phyloP scores from a whole-genome alignment of 805 yeast genomes.

The Schwanniomyces sp. region DNA sequence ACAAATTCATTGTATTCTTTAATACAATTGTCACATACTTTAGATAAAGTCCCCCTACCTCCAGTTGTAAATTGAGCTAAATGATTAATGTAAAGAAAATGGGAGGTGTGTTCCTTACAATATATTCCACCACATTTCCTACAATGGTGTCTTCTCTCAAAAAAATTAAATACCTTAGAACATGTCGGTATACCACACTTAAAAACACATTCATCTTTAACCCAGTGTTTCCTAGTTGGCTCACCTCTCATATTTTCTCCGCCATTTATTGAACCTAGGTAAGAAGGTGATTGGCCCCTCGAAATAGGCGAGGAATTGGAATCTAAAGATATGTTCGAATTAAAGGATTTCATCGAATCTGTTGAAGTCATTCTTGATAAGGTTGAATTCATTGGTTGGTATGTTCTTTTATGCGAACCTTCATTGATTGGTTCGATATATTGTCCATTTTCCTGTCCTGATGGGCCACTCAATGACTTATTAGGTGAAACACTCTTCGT shows the following conservation, averaged over 20 bases:
- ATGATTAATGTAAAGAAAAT: slow-evolving; percentile 53
- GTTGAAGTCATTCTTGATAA: slow-evolving; percentile 1
- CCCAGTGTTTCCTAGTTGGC: slow-evolving; percentile 70
- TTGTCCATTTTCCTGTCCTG: neutral
- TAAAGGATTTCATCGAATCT: slow-evolving; percentile 29
- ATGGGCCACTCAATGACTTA: neutral
- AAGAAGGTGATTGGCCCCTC: slow-evolving; percentile 7
- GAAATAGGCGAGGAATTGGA: slow-evolving; percentile 12
- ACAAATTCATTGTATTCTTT: slow-evolving; percentile 56
- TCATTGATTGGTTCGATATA: neutral
- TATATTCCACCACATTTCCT: slow-evolving; percentile 82
- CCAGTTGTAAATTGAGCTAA: slow-evolving; percentile 67
- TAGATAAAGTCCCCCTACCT: slow-evolving; percentile 62
- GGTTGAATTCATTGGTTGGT: slow-evolving; percentile 1
- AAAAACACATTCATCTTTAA: slow-evolving; percentile 63
- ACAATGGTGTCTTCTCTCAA: slow-evolving; percentile 81
- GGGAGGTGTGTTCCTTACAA: slow-evolving; percentile 67
- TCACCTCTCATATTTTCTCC: slow-evolving; percentile 29
- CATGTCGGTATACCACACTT: slow-evolving; percentile 63
- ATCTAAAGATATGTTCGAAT: slow-evolving; percentile 29
- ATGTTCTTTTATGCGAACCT: neutral
- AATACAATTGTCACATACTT: slow-evolving; percentile 71
- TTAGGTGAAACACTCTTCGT: slow-evolving; percentile 10
- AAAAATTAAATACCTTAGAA: slow-evolving; percentile 65
- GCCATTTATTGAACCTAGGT: slow-evolving; percentile 11